Evolutionary conservation across 1,139 yeast species (phyloP), one percentile per base, ranked within the genome.

Genomic region (Meyerozyma sp.): DNA sequence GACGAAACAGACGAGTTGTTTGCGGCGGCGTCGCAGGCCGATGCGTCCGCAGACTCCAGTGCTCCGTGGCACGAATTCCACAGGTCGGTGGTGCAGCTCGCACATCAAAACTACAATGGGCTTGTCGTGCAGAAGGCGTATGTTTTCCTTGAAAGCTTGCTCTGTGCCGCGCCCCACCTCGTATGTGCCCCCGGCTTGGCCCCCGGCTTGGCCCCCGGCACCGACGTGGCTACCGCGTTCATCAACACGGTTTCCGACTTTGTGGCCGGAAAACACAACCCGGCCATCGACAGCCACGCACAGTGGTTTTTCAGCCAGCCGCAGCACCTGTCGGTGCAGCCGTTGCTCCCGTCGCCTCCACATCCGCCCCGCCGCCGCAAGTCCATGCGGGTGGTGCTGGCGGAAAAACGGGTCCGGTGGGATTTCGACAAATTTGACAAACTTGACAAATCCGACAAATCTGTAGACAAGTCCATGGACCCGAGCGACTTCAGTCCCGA

Each of bases 381-480:
- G 10, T 34, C 37, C 9, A n/a, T 10, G 7, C 5, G 26, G 6
- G 7, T 20, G 9, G 16, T 21, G 25, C 21, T 25, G 10, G 26
- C n/a, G 5, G 37, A 34, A 13, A 34, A 34, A 21, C 25, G 37
- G 14, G 37, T 34, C 3, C 37, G 37, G 27, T 34, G 37, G 37
- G 37, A 34, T 2, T 9, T 18, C 21, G 21, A 13, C 23, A 5
- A 21, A 6, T 3, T 8, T 13, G 26, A 34, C 37, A 30, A 16
- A 16, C 3, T 3, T 2, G 16, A 13, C 13, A 10, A 13, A 27
- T 27, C 7, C 7, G 29, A 27, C 13, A 27, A 27, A n/a, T 27
- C 29, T 11, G 5, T n/a, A 11, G 35, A 32, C 16, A 9, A 9
- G 35, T 32, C 35, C 9, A 10, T 16, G 26, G 37, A 34, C 6